Conservation (phyloP, 176 grass and related monocot species). For the Oryza meyeriana region DNA sequence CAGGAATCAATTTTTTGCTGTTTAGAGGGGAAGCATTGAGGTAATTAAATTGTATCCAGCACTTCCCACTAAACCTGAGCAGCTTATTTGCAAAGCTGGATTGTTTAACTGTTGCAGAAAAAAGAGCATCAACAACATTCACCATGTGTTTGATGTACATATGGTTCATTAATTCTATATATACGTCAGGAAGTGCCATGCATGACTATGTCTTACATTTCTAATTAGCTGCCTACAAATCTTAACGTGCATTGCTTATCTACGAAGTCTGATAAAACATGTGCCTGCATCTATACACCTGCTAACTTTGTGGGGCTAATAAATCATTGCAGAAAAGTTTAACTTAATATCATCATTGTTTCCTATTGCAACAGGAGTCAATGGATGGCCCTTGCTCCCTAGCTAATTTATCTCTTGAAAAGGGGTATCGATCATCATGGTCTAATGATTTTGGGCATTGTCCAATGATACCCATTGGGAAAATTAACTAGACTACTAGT, state of each 20-base stretch:
- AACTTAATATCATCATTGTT: neutral
- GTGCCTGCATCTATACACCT: neutral
- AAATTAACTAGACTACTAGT: neutral
- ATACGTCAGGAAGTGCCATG: neutral
- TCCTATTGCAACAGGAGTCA: neutral
- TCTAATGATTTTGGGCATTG: conserved; percentile 12
- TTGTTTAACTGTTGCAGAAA: neutral
- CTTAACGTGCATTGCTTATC: neutral
- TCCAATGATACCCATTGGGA: neutral
- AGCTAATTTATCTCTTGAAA: neutral
- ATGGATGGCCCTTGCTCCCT: neutral
- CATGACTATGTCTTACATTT: neutral
- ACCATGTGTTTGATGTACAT: neutral
- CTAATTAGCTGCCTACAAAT: neutral
- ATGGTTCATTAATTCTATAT: neutral
- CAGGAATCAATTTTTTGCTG: neutral
- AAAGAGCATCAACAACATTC: conserved; percentile 2
- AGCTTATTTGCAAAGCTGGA: neutral
- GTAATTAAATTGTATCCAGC: neutral
- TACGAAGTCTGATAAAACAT: neutral
- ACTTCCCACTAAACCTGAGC: neutral
- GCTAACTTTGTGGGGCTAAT: neutral
- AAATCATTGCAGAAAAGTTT: neutral
- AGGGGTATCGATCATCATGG: neutral
- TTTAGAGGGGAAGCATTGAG: neutral